Percentiles rank a stretch among this genome's conserved stretches.
These are phyloP conservation scores for Petunia secreta DNA, from an alignment of 257 asterid species.

Conservation along the genomic window DNA sequence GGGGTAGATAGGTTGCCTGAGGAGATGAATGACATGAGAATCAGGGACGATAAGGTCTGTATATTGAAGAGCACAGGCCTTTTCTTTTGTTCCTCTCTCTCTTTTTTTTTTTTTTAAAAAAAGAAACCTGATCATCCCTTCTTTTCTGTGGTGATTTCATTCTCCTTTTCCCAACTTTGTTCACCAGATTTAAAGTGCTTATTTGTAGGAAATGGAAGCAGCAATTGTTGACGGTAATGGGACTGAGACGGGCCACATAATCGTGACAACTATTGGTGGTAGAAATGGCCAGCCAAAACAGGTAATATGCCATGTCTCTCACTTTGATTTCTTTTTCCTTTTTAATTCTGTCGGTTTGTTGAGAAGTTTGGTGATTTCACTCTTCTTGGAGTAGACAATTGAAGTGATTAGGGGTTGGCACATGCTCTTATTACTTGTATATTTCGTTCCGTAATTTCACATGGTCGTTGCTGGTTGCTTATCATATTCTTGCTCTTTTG, in stretches of 20 bases:
- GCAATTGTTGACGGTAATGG: slow-evolving; percentile 84
- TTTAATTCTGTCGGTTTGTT: neutral
- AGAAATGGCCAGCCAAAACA: slow-evolving; percentile 92
- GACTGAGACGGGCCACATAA: slow-evolving; percentile 96
- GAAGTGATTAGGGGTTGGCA: neutral
- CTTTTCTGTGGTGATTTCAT: slow-evolving; percentile 10
- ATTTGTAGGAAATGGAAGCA: slow-evolving; percentile 77
- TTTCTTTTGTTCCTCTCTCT: neutral
- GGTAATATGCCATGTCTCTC: slow-evolving; percentile 45
- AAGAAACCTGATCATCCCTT: neutral
- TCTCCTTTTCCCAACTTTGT: neutral
- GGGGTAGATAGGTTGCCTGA: slow-evolving; percentile 72
- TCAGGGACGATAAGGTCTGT: slow-evolving; percentile 70
- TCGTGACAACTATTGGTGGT: slow-evolving; percentile 90
- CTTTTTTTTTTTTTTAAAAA: neutral
- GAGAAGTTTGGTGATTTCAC: slow-evolving; percentile 11
- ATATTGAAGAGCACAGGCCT: neutral
- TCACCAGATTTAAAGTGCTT: neutral
- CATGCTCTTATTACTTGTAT: neutral
- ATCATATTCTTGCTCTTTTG: neutral
- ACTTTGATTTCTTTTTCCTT: neutral
- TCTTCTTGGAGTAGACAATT: neutral
- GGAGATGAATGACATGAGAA: slow-evolving; percentile 79
- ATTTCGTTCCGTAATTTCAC: slow-evolving; percentile 5
- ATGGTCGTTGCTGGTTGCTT: slow-evolving; percentile 14